A percentile compares a stretch with the other conserved stretches of the same genome.
These are phyloP conservation scores for Phialophora chinensis DNA, from an alignment of 2,329 filamentous ascomycete species.

Conservation along the genomic window DNA sequence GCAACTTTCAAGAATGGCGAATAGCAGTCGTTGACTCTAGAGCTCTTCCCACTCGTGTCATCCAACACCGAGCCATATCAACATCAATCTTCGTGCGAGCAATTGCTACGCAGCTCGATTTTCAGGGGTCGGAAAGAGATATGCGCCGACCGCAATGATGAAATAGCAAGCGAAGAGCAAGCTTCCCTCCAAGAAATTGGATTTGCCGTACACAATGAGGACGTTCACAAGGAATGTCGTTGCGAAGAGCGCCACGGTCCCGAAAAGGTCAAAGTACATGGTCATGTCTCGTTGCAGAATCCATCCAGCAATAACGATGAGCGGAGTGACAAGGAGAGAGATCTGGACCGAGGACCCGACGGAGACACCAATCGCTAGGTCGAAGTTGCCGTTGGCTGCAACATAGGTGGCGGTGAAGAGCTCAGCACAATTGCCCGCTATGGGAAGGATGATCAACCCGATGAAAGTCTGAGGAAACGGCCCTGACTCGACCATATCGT, in stretches of 20 bases:
- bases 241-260: conserved; percentile 77
- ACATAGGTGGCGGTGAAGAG: conserved; percentile 73
- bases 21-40: neutral
- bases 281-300: conserved; percentile 74
- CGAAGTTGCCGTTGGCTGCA: conserved; percentile 72
- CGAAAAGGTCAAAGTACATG: conserved; percentile 78
- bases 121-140: conserved; percentile 19
- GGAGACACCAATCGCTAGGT: conserved; percentile 74
- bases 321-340: conserved; percentile 78
- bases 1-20: neutral
- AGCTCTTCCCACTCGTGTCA: neutral
- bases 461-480: conserved; percentile 80
- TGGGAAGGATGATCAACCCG: conserved; percentile 76
- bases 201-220: conserved; percentile 65
- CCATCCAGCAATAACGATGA: conserved; percentile 80
- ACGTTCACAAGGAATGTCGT: conserved; percentile 75
- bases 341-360: conserved; percentile 84
- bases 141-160: conserved; percentile 57
- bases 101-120: neutral
- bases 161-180: conserved; percentile 64
- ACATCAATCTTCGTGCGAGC: neutral
- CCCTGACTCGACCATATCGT: conserved; percentile 69
- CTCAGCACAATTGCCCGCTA: conserved; percentile 79
- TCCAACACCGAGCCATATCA: neutral
- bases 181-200: conserved; percentile 65